Evolutionary conservation across 192 early-diverging fungal genomes (phyloP).

Genomic region (Coemansia sp.): DNA sequence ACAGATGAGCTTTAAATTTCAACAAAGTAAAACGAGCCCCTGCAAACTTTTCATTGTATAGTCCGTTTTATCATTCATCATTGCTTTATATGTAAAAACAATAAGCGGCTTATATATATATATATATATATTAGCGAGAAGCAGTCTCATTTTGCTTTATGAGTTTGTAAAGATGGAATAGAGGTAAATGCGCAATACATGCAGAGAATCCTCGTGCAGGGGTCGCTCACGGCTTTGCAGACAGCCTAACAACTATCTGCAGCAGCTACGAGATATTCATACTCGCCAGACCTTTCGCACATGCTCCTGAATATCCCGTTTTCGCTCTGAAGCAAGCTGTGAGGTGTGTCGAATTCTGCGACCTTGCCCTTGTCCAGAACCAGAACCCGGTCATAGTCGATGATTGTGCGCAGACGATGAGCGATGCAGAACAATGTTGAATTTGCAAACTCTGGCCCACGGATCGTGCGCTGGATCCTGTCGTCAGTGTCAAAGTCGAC

Average conservation of each 20-base stretch:
- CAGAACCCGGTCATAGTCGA: slow-evolving; percentile 82
- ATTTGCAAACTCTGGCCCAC: slow-evolving; percentile 66
- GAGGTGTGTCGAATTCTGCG: slow-evolving; percentile 81
- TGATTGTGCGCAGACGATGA: slow-evolving; percentile 81
- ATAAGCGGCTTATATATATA: no score
- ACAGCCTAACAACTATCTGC: background rate
- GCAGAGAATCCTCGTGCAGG: no score
- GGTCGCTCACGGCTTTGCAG: no score
- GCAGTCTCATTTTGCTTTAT: no score
- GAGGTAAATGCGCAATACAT: no score
- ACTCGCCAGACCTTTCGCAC: slow-evolving; percentile 82
- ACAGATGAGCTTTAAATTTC: no score
- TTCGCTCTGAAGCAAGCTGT: slow-evolving; percentile 60
- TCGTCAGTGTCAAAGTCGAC: slow-evolving; percentile 87
- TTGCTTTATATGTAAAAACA: no score
- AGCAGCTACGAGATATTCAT: slow-evolving; percentile 24
- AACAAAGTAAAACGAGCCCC: no score
- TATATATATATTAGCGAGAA: no score
- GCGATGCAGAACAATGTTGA: slow-evolving; percentile 88
- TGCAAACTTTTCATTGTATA: no score
- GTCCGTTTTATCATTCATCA: no score
- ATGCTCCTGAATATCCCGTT: slow-evolving; percentile 71
- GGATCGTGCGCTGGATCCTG: slow-evolving; percentile 84
- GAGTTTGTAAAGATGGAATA: no score
- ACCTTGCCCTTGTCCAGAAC: slow-evolving; percentile 80